Conservation (phyloP, 805 yeast genomes). For the Naumovozyma dairenensis region DNA sequence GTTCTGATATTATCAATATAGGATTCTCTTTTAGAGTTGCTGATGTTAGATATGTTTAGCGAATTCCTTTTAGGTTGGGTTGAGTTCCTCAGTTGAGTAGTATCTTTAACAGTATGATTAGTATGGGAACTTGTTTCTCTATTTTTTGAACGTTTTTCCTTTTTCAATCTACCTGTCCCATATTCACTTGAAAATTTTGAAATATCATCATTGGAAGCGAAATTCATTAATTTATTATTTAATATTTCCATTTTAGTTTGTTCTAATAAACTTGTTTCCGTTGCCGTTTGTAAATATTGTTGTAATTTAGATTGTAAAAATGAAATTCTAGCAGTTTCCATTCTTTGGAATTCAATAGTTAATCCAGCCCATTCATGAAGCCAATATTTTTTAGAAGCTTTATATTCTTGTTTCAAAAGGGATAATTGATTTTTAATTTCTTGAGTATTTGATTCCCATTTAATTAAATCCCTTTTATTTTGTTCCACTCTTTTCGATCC, state of each 20-base stretch:
- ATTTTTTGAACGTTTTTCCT: conserved; percentile 6
- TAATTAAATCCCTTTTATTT: conserved; percentile 21
- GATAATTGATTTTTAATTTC: conserved; percentile 21
- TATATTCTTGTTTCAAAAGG: conserved; percentile 25
- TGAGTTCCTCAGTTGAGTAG: not conserved
- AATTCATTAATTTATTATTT: conserved; percentile 16
- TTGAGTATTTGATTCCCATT: conserved; percentile 22
- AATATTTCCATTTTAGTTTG: conserved; percentile 22
- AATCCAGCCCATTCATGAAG: conserved; percentile 25
- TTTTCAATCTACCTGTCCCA: conserved; percentile 28
- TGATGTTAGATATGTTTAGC: too few relatives aligned
- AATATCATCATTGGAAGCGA: conserved; percentile 25
- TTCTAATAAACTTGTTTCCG: conserved; percentile 22
- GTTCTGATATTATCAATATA: conserved; percentile 24
- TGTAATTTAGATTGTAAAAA: conserved; percentile 23
- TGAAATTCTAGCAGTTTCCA: conserved; percentile 24
- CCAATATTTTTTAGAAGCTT: conserved; percentile 27
- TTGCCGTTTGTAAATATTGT: conserved; percentile 17
- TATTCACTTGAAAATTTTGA: conserved; percentile 23
- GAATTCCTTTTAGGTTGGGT: too few relatives aligned
- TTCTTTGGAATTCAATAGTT: conserved; percentile 21
- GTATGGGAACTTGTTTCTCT: not conserved
- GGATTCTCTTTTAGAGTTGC: conserved; percentile 5
- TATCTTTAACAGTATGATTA: not conserved
- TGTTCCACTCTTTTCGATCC: conserved; percentile 23